A percentile compares a stretch with the other conserved stretches of the same genome.
These are phyloP conservation scores for Calophaca sinica DNA, from an alignment of 306 rosid species.

Conservation along the genomic window DNA sequence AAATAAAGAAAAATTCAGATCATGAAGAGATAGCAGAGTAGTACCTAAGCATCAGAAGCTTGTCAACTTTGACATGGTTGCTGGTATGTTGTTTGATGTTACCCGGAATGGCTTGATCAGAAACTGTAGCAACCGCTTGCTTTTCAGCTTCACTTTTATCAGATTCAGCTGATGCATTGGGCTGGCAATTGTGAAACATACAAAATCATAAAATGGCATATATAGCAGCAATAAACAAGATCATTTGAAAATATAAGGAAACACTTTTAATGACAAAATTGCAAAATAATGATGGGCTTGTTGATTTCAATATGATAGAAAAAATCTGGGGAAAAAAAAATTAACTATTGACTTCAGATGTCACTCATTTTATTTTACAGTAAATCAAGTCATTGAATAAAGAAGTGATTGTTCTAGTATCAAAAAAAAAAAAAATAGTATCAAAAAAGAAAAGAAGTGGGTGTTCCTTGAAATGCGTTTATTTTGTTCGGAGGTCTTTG, in stretches of 20 bases:
- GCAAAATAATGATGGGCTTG: background rate
- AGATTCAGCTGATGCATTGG: background rate
- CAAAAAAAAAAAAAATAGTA: too few species aligned
- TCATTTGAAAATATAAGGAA: background rate
- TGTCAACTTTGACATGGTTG: background rate
- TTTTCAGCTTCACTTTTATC: background rate
- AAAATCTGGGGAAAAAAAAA: background rate
- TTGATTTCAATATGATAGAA: background rate
- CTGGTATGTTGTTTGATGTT: background rate
- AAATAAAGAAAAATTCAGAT: background rate
- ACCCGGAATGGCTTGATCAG: background rate
- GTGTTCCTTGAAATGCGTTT: too few species aligned
- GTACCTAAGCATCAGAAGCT: slow-evolving; percentile 42
- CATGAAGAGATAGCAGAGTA: background rate
- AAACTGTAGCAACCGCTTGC: background rate
- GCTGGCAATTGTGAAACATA: background rate
- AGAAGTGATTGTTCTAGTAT: too few species aligned
- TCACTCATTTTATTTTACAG: too few species aligned
- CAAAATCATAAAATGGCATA: slow-evolving; percentile 2
- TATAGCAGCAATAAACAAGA: background rate
- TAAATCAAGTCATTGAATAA: too few species aligned
- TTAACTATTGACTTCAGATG: background rate
- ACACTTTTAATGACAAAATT: background rate
- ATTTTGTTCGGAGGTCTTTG: too few species aligned
- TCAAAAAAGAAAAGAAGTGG: too few species aligned